These are phyloP conservation scores for Tolypocladium guangdongense DNA, from an alignment of 2,329 filamentous ascomycete species.

Conservation along the genomic window DNA sequence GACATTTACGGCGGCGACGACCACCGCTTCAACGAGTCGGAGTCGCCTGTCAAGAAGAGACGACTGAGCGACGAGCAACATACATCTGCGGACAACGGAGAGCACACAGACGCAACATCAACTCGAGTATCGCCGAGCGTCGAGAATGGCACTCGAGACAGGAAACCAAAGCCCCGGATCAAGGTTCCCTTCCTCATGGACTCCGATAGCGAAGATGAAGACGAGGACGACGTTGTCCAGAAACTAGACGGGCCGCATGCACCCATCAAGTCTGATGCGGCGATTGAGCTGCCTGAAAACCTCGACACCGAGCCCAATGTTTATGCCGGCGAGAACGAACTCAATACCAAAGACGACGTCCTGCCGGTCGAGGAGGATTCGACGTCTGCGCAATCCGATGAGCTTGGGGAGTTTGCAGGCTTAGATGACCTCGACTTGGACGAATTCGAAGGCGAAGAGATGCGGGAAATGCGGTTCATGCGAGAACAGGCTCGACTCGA, in stretches of 20 bases:
- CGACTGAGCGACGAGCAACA: conserved; percentile 14
- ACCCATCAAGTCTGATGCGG: background rate
- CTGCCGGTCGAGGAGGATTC: conserved; percentile 12
- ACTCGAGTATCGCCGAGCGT: conserved; percentile 17
- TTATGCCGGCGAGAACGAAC: background rate
- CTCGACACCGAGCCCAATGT: background rate
- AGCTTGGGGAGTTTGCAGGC: conserved; percentile 23
- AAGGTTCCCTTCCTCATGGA: conserved; percentile 56
- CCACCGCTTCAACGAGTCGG: conserved; percentile 22
- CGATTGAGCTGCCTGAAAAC: background rate
- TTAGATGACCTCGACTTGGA: conserved; percentile 48
- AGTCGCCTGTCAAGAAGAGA: conserved; percentile 18
- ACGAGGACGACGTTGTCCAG: conserved; percentile 3
- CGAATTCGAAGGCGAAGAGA: conserved; percentile 50
- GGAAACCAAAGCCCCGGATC: conserved; percentile 12
- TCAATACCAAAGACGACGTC: background rate
- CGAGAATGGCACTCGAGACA: conserved; percentile 5
- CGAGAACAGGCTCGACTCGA: conserved; percentile 61
- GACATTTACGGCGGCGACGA: conserved; percentile 18
- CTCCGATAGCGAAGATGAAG: conserved; percentile 43
- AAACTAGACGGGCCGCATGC: background rate
- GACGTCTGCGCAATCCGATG: conserved; percentile 20
- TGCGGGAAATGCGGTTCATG: conserved; percentile 58
- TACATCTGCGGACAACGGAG: background rate
- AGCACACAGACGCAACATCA: background rate